A percentile compares a stretch with the other conserved stretches of the same genome.
Evolutionary conservation across 73 alveolate species (phyloP).

Genomic region (Diophrys sp.): DNA sequence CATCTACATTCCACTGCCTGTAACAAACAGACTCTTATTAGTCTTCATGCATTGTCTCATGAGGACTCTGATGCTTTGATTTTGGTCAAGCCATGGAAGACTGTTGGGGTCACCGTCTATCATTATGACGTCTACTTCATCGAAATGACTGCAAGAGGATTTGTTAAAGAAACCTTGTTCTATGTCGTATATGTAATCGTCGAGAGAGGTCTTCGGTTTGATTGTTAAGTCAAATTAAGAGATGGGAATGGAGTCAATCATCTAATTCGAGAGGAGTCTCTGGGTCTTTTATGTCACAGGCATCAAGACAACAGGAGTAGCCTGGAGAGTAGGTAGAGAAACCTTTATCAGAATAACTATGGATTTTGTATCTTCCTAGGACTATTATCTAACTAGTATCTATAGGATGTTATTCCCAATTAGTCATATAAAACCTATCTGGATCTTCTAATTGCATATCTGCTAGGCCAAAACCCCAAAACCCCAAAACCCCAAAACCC

Average conservation of each 20-base stretch:
- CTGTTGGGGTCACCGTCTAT: not conserved
- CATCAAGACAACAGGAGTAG: too few species aligned
- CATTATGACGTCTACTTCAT: not conserved
- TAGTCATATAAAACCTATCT: too few species aligned
- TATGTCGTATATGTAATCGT: not conserved
- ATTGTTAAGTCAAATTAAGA: not conserved
- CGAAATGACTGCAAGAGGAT: not conserved
- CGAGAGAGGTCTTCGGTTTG: not conserved
- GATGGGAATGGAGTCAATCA: not conserved
- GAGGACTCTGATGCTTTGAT: not conserved
- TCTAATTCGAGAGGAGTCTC: too few species aligned
- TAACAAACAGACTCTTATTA: too few species aligned
- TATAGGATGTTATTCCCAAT: too few species aligned
- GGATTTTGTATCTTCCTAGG: too few species aligned
- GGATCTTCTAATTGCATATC: too few species aligned
- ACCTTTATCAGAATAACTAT: too few species aligned
- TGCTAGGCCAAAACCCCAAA: constrained; percentile 3
- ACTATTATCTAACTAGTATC: too few species aligned
- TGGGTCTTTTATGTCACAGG: too few species aligned
- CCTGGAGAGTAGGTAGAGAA: too few species aligned
- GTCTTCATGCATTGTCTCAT: not conserved
- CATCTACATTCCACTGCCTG: too few species aligned
- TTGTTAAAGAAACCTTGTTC: not conserved
- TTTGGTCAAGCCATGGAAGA: not conserved
- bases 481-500: constrained; percentile 5